Evolutionary conservation across 2,329 filamentous ascomycete species (phyloP).

Genomic region (Ceratocystis papillata): DNA sequence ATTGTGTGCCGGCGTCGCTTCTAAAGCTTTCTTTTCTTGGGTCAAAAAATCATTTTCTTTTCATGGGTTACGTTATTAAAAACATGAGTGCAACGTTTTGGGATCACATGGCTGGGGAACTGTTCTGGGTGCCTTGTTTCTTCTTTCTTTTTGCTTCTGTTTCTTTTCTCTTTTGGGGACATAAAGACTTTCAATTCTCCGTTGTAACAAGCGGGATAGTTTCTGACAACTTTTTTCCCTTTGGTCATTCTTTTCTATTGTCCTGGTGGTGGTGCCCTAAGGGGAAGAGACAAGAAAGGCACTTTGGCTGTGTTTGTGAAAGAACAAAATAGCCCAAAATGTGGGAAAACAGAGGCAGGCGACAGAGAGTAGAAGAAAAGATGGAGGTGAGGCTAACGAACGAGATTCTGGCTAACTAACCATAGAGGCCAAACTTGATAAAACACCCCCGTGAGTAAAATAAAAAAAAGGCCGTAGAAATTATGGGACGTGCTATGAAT

Average conservation of each 20-base stretch:
- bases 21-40: conserved; percentile 11
- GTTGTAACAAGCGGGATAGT: conserved; percentile 4
- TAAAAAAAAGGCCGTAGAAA: too few relatives aligned
- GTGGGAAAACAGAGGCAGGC: neutral
- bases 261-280: neutral
- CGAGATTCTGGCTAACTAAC: neutral
- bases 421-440: too few relatives aligned
- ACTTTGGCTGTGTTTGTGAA: conserved; percentile 7
- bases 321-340: neutral
- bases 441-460: too few relatives aligned
- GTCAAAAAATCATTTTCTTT: conserved; percentile 11
- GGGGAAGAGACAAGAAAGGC: too few relatives aligned
- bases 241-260: conserved; percentile 14
- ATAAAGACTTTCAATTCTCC: conserved; percentile 4
- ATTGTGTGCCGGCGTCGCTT: conserved; percentile 22
- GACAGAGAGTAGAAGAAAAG: neutral
- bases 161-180: conserved; percentile 11
- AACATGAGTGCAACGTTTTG: conserved; percentile 11
- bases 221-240: conserved; percentile 3
- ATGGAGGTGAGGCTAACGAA: neutral
- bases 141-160: conserved; percentile 4
- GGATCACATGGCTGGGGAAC: conserved; percentile 11
- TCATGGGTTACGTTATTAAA: conserved; percentile 19
- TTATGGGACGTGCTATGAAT: too few relatives aligned
- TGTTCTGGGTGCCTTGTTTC: conserved; percentile 18